Base-by-base conservation (phyloP, 345 rosid genomes). In the Gossypium stocksii region DNA sequence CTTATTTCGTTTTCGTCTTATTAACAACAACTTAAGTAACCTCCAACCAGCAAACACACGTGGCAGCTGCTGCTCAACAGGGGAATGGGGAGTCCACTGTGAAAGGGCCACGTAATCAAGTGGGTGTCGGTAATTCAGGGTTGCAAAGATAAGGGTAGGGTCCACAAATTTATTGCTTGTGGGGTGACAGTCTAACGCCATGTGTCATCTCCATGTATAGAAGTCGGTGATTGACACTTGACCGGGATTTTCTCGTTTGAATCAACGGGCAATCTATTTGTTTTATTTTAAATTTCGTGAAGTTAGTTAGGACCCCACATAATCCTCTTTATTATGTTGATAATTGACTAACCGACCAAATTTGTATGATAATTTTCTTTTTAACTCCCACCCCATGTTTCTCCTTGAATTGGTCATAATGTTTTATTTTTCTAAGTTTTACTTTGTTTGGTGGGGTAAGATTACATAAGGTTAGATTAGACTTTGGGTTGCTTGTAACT, bases 221-320 rank as follows among this genome's bases (percentile, higher is more conserved):
- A 2, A 17, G 74, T 17, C 79, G 71, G 74, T 27, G 67, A 52
- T 7, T 8, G 29, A 62, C 64, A 78, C 66, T 38, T 45, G 41
- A 78, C 66, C 38, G 45, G 49, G 61, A 6, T 19, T 9, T 25
- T 9, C 43, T 19, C 14, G 13, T 53, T 67, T 17, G 45, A 38
- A 77, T 23, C 22, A 10, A 48, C 44, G 75, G 75, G 23, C 70
- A 19, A 17, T 6, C 34, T 1, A n/a, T 20, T n/a, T 7, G 19
- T 19, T 15, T 14, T 15, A 34, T 34, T 4, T 34, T 34, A 5
- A 34, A 4, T 15, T 27, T 25, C 11, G 77, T 73, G 67, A 58
- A 22, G 80, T 78, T 73, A 67, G 80, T 78, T 78, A 61, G 46
- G 74, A 49, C 61, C 67, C 66, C 4, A 34, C 52, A 70, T 34